phyloP scores from a whole-genome alignment of 306 rosid species.

The Luffa acutangula region DNA sequence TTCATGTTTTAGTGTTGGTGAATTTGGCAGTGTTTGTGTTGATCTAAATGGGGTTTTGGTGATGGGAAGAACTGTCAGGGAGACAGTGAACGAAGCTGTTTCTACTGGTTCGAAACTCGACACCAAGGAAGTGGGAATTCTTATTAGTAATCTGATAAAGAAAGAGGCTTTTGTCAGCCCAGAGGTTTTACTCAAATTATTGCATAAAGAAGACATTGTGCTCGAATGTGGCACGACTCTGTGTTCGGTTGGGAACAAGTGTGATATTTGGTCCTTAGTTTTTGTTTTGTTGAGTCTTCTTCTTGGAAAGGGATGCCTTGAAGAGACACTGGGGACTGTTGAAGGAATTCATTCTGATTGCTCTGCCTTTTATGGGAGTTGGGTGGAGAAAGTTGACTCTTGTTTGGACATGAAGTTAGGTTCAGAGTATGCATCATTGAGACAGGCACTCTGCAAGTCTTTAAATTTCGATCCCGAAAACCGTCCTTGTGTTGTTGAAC shows the following conservation, averaged over 20 bases:
- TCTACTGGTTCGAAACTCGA: slow-evolving; percentile 8
- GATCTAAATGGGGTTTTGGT: slow-evolving; percentile 50
- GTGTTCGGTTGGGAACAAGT: slow-evolving; percentile 33
- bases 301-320: slow-evolving; percentile 36
- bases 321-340: slow-evolving; percentile 18
- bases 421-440: slow-evolving; percentile 32
- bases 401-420: slow-evolving; percentile 44
- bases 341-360: slow-evolving; percentile 24
- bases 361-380: slow-evolving; percentile 24
- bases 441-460: slow-evolving; percentile 44
- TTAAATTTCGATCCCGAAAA: slow-evolving; percentile 44
- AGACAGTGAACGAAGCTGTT: slow-evolving; percentile 20
- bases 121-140: slow-evolving; percentile 19
- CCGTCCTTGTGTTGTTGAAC: slow-evolving; percentile 43
- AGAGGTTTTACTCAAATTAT: slow-evolving; percentile 47
- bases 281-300: slow-evolving; percentile 47
- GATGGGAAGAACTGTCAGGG: slow-evolving; percentile 39
- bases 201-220: slow-evolving; percentile 25
- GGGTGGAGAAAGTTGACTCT: slow-evolving; percentile 48
- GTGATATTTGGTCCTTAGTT: slow-evolving; percentile 74
- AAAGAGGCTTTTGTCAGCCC: slow-evolving; percentile 39
- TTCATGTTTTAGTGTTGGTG: slow-evolving; percentile 51
- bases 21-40: slow-evolving; percentile 43
- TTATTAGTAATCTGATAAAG: slow-evolving; percentile 19
- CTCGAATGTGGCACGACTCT: slow-evolving; percentile 23